Evolutionary conservation across 2,329 filamentous ascomycete species (phyloP).

Genomic region (Fusarium proliferatum): DNA sequence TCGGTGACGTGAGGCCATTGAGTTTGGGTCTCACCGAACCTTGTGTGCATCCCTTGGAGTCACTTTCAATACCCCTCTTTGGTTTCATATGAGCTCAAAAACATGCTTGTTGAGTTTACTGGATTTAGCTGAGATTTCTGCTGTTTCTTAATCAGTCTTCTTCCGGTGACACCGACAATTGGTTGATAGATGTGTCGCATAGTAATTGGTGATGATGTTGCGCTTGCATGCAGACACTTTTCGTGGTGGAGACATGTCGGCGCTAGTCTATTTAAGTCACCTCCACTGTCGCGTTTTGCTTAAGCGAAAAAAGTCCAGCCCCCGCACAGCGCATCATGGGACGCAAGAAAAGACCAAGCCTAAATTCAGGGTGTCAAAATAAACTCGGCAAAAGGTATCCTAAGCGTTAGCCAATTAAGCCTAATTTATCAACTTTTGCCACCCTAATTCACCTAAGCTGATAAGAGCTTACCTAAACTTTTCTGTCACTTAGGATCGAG

Average conservation of each 20-base stretch:
- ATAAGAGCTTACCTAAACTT: fast-evolving
- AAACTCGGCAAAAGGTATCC: fast-evolving
- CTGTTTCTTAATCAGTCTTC: background rate
- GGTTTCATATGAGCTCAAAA: background rate
- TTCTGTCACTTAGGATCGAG: background rate
- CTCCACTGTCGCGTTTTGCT: background rate
- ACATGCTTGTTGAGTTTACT: no score
- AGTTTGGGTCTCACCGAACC: background rate
- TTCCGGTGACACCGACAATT: slow-evolving; percentile 4
- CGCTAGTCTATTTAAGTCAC: slow-evolving; percentile 1
- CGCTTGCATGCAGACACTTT: background rate
- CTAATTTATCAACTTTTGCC: fast-evolving
- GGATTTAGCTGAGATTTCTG: background rate
- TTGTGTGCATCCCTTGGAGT: background rate
- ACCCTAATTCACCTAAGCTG: background rate
- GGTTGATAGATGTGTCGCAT: background rate
- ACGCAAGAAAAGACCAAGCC: background rate
- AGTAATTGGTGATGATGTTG: background rate
- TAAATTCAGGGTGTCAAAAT: background rate
- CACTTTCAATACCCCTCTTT: background rate
- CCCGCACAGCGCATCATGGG: background rate
- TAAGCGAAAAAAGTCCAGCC: no score
- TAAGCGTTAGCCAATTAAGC: no score
- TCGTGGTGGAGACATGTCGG: background rate
- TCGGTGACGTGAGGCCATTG: background rate